These are phyloP conservation scores for Curvularia sp. DNA, from an alignment of 2,329 filamentous ascomycete species.

Conservation along the genomic window DNA sequence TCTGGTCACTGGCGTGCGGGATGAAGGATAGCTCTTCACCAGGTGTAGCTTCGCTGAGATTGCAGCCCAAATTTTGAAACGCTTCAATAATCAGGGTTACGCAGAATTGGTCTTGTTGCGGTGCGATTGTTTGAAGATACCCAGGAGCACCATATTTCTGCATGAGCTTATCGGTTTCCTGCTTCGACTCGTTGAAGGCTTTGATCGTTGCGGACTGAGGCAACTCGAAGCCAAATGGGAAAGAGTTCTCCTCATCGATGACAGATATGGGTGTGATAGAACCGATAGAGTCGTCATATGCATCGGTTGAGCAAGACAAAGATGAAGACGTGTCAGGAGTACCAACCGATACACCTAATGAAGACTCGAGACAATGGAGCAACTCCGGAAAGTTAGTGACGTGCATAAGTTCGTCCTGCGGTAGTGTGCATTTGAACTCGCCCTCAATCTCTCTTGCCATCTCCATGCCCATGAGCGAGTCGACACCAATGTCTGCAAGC, in stretches of 20 bases:
- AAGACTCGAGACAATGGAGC: constrained; percentile 3
- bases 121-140: constrained; percentile 19
- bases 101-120: constrained; percentile 32
- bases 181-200: background rate
- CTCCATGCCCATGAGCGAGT: constrained; percentile 51
- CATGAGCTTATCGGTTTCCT: background rate
- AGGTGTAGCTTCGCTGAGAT: constrained; percentile 13
- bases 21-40: constrained; percentile 23
- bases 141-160: background rate
- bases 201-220: background rate
- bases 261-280: background rate
- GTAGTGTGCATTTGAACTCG: constrained; percentile 18
- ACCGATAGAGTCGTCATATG: background rate
- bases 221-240: background rate
- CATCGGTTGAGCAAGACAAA: background rate
- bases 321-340: background rate
- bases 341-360: constrained; percentile 3
- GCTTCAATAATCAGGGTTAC: constrained; percentile 37
- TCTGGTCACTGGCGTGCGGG: constrained; percentile 15
- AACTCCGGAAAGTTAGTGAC: constrained; percentile 14
- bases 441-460: constrained; percentile 40
- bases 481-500: constrained; percentile 49
- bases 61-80: constrained; percentile 31
- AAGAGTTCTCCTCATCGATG: background rate
- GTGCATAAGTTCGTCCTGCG: constrained; percentile 10